A percentile compares a stretch with the other conserved stretches of the same genome.
Evolutionary conservation across 2,329 filamentous ascomycete species (phyloP).

Genomic region (Verticillium zaregamsianum): DNA sequence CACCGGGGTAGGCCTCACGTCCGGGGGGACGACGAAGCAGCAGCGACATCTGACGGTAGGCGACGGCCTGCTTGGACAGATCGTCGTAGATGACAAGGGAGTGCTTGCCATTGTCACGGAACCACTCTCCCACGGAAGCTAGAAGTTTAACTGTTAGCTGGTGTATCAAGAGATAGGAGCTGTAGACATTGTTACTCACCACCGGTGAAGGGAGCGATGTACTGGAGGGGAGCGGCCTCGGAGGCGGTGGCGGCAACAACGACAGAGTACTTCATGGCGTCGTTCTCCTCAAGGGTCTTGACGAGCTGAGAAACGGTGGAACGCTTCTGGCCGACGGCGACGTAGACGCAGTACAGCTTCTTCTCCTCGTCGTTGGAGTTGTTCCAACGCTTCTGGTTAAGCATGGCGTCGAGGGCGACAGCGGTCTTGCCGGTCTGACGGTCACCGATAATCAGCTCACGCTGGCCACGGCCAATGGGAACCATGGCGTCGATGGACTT

Average conservation of each 20-base stretch:
- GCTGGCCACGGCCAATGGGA: conserved; percentile 98
- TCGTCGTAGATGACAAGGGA: conserved; percentile 90
- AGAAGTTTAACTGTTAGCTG: background rate
- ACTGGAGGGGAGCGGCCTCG: conserved; percentile 92
- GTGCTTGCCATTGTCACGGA: conserved; percentile 83
- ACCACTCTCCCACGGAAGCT: conserved; percentile 53
- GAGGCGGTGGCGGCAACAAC: conserved; percentile 95
- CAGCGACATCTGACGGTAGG: conserved; percentile 98
- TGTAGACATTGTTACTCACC: conserved; percentile 15
- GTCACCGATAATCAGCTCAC: conserved; percentile 99
- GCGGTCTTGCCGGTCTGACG: conserved; percentile 99
- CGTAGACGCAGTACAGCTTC: conserved; percentile 99
- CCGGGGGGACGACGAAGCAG: conserved; percentile 95
- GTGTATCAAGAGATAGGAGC: background rate
- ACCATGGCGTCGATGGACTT: conserved; percentile 99
- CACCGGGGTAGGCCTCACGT: conserved; percentile 99
- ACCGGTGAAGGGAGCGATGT: conserved; percentile 90
- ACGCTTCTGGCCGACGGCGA: conserved; percentile 98
- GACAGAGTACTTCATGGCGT: conserved; percentile 97
- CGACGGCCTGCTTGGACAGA: conserved; percentile 95
- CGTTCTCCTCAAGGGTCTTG: conserved; percentile 99
- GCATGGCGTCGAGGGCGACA: conserved; percentile 93
- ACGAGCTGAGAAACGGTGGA: conserved; percentile 98
- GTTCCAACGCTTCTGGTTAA: conserved; percentile 99
- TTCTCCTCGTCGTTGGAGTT: conserved; percentile 77